A percentile compares a stretch with the other conserved stretches of the same genome.
These are phyloP conservation scores for Crocinoboletus sp. DNA, from an alignment of 1,284 basidiomycete genomes.

Conservation along the genomic window DNA sequence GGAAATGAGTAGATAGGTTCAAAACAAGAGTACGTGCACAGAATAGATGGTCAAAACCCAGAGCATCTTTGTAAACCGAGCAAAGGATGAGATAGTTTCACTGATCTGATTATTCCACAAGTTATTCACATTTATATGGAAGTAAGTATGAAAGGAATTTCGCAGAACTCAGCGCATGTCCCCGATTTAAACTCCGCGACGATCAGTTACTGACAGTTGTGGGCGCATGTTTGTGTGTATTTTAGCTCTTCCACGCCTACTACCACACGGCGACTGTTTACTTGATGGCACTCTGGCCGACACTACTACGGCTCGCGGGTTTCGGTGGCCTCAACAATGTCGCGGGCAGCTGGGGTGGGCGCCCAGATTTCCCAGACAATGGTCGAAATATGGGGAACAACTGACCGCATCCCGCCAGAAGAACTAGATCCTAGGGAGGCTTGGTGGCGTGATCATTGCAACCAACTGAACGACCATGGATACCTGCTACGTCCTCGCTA, in stretches of 20 bases:
- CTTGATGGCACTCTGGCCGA: neutral
- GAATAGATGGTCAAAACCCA: neutral
- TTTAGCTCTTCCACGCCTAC: too few species aligned
- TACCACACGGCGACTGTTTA: too few species aligned
- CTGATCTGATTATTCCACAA: too few species aligned
- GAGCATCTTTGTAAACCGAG: too few species aligned
- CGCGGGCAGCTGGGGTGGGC: constrained; percentile 1
- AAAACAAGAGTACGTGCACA: neutral
- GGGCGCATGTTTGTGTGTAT: constrained; percentile 10
- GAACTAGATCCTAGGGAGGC: constrained; percentile 12
- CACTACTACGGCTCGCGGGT: neutral
- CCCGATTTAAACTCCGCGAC: constrained; percentile 6
- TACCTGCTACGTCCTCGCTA: constrained; percentile 36
- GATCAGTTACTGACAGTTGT: neutral
- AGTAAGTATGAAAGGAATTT: too few species aligned
- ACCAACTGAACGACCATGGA: constrained; percentile 29
- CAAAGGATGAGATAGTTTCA: too few species aligned
- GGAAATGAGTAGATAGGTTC: neutral
- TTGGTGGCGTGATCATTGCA: constrained; percentile 14
- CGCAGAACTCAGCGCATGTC: constrained; percentile 7
- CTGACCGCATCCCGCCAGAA: neutral
- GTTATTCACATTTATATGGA: too few species aligned
- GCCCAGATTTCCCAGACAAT: neutral
- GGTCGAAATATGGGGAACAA: constrained; percentile 4
- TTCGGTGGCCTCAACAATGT: neutral